phyloP scores from a whole-genome alignment of 306 rosid genomes.

The Trifolium pratense region DNA sequence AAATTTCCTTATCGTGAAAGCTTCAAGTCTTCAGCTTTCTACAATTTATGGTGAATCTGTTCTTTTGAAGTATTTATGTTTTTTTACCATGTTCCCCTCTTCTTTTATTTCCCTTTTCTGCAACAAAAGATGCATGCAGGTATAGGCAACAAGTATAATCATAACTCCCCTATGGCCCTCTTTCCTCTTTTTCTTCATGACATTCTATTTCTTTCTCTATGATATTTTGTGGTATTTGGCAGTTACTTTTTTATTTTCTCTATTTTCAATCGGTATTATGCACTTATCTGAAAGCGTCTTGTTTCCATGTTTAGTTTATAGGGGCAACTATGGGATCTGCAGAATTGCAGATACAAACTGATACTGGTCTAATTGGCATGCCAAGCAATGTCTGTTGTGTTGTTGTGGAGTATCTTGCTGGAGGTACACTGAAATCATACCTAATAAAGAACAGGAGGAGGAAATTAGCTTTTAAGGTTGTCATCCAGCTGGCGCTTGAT shows the following conservation, averaged over 20 bases:
- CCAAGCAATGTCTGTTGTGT: slow-evolving; percentile 93
- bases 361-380: slow-evolving; percentile 84
- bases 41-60: slow-evolving; percentile 29
- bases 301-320: slow-evolving; percentile 67
- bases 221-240: slow-evolving; percentile 33
- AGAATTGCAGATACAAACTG: slow-evolving; percentile 89
- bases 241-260: not conserved
- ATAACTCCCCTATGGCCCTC: not conserved
- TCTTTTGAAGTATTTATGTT: slow-evolving; percentile 18
- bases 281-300: slow-evolving; percentile 28
- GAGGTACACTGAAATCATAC: slow-evolving; percentile 81
- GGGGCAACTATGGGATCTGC: slow-evolving; percentile 97
- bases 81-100: slow-evolving; percentile 23
- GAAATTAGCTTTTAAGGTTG: slow-evolving; percentile 90
- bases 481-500: slow-evolving; percentile 91
- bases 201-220: slow-evolving; percentile 26
- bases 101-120: not conserved
- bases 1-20: slow-evolving; percentile 16
- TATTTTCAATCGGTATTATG: slow-evolving; percentile 6
- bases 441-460: slow-evolving; percentile 91
- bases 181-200: slow-evolving; percentile 6
- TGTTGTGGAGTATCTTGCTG: slow-evolving; percentile 92
- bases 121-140: slow-evolving; percentile 26
- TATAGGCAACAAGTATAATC: slow-evolving; percentile 21
- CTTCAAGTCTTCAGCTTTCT: slow-evolving; percentile 20